Base-by-base conservation (phyloP, 441 rosid genomes). In the Breynia disticha region DNA sequence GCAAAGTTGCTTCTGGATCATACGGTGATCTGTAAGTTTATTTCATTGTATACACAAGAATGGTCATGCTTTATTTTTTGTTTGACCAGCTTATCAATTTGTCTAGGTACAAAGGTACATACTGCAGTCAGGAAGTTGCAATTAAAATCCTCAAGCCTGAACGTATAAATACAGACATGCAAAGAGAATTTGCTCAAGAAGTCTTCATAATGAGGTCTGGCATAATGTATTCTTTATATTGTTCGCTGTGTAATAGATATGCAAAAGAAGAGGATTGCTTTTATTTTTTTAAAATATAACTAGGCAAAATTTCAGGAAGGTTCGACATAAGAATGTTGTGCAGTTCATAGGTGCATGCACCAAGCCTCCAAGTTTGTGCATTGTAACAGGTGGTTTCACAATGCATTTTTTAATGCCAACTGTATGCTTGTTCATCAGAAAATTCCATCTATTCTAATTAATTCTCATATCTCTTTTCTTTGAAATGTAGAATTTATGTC, bases 281-380 rank as follows among this genome's bases (percentile, higher is more conserved):
- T 16, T 11, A 16, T 46, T 24, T 24, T 24, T 24, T 24, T 24
- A 24, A 49, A 14, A 21, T 19, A 49, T 2, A 8, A 7, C 7
- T n/a, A 22, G 56, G 28, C 16, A 22, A 61, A 62, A 52, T 69
- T 73, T 70, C 71, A 89, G 97, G 83, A 93, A 93, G 72, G 83
- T 93, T 32, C 79, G 99, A 20, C 99, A 89, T 73, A 93, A 84
- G 77, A 93, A 93, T 69, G 93, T 93, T 62, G 95, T 93, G 61
- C 98, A 93, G 53, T 89, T 93, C 67, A 84, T 93, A 7, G 99
- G 99, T 56, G 97, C 96, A 51, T 89, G 93, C 65, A 93, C 97
- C 55, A 73, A 75, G 60, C 78, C 93, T 66, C 95, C 99, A 68
- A 76, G 77, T 61, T 78, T 80, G 56, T 93, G 96, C 73, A 93